Conservation (phyloP, 345 rosid species). For the Euclidium syriacum region DNA sequence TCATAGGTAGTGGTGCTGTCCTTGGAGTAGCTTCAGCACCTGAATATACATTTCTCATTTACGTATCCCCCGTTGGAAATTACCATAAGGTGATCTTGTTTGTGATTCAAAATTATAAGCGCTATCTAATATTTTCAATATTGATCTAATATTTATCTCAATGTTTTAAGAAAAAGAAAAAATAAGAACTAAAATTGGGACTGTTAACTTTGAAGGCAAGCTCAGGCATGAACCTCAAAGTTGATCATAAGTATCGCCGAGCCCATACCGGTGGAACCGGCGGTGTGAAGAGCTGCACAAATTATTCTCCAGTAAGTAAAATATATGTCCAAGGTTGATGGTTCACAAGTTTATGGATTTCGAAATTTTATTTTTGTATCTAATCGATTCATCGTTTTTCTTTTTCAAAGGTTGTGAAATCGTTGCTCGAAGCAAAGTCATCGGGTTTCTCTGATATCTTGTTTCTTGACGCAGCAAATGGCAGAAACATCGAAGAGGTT, state of each 20-base stretch:
- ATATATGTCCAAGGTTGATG: background rate
- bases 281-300: constrained; percentile 51
- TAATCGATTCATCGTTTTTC: background rate
- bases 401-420: constrained; percentile 36
- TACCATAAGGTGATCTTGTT: constrained; percentile 37
- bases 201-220: constrained; percentile 21
- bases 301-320: constrained; percentile 52
- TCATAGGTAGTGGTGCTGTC: constrained; percentile 46
- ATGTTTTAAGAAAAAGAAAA: no score
- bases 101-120: no score
- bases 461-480: constrained; percentile 50
- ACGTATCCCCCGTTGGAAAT: constrained; percentile 49
- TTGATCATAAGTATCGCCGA: constrained; percentile 43
- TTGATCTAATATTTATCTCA: no score
- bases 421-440: constrained; percentile 48
- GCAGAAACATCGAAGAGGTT: constrained; percentile 60
- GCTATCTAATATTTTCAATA: no score
- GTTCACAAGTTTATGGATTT: background rate
- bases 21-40: constrained; percentile 52
- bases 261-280: constrained; percentile 63
- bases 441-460: constrained; percentile 56
- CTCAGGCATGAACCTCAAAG: constrained; percentile 34
- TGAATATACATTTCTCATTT: constrained; percentile 43
- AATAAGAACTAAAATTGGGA: no score
- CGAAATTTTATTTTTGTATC: background rate